Conservation (phyloP, 108 stramenopile genomes). For the Stephanodiscus triporus region DNA sequence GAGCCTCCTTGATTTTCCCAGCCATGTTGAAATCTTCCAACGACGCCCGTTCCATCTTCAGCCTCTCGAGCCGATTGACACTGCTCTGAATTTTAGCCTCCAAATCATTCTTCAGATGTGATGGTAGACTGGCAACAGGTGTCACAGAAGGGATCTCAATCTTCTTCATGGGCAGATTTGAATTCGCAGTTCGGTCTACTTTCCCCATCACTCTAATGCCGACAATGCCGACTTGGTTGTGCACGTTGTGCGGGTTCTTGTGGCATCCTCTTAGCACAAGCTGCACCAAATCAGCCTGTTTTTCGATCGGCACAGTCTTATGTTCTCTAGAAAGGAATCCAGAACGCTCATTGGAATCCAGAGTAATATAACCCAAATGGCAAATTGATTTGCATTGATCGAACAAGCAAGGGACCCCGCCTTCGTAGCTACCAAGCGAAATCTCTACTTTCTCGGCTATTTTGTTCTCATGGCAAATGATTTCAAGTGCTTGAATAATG, state of each 20-base stretch:
- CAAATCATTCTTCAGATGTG: conserved; percentile 34
- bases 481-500: conserved; percentile 33
- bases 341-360: conserved; percentile 45
- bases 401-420: conserved; percentile 22
- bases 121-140: conserved; percentile 21
- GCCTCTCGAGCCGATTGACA: conserved; percentile 38
- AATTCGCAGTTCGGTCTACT: not conserved
- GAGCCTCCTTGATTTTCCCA: conserved; percentile 36
- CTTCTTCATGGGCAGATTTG: conserved; percentile 21
- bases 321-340: conserved; percentile 51
- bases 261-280: conserved; percentile 40
- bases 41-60: conserved; percentile 48
- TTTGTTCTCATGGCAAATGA: conserved; percentile 39
- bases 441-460: conserved; percentile 49
- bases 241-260: conserved; percentile 36
- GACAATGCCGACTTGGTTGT: conserved; percentile 57
- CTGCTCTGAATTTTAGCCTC: conserved; percentile 40
- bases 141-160: conserved; percentile 18
- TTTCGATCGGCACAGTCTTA: conserved; percentile 47
- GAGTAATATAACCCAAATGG: conserved; percentile 53
- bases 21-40: conserved; percentile 55
- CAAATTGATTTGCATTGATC: conserved; percentile 34
- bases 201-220: conserved; percentile 42
- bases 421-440: conserved; percentile 32
- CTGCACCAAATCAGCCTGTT: conserved; percentile 38